Evolutionary conservation across 1,284 basidiomycete genomes (phyloP).

Genomic region (Amylostereum areolatum): DNA sequence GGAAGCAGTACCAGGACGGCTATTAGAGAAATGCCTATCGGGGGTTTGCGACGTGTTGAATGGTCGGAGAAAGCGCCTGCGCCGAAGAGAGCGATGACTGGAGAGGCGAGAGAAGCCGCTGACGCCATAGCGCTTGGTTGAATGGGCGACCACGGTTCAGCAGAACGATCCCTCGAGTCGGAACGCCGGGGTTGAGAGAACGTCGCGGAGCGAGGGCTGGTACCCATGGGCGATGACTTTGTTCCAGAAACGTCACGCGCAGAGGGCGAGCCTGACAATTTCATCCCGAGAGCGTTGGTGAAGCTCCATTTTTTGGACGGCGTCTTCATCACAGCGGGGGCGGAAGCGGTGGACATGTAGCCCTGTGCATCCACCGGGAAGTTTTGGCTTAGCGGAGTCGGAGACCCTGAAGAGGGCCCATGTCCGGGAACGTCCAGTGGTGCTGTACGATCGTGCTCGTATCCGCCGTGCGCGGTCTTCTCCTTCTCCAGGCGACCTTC

Average conservation of each 20-base stretch:
- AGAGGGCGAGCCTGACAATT: constrained; percentile 63
- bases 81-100: constrained; percentile 66
- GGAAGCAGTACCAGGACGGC: constrained; percentile 65
- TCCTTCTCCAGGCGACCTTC: constrained; percentile 7
- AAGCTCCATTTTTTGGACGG: constrained; percentile 97
- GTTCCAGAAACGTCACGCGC: constrained; percentile 38
- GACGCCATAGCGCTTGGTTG: constrained; percentile 72
- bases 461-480: constrained; percentile 24
- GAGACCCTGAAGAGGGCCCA: constrained; percentile 8
- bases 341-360: constrained; percentile 31
- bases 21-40: constrained; percentile 46
- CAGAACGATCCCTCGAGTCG: constrained; percentile 53
- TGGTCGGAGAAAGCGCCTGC: constrained; percentile 31
- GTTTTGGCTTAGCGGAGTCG: constrained; percentile 21
- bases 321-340: constrained; percentile 46
- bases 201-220: constrained; percentile 59
- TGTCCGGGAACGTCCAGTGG: constrained; percentile 43
- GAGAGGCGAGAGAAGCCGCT: constrained; percentile 65
- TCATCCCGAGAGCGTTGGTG: constrained; percentile 83
- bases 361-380: constrained; percentile 23
- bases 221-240: constrained; percentile 44
- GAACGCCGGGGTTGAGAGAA: constrained; percentile 62
- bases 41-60: constrained; percentile 38
- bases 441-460: constrained; percentile 36
- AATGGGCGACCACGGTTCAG: constrained; percentile 56